phyloP scores from a whole-genome alignment of 768 basidiomycete species.

The Termitomyces sp. region DNA sequence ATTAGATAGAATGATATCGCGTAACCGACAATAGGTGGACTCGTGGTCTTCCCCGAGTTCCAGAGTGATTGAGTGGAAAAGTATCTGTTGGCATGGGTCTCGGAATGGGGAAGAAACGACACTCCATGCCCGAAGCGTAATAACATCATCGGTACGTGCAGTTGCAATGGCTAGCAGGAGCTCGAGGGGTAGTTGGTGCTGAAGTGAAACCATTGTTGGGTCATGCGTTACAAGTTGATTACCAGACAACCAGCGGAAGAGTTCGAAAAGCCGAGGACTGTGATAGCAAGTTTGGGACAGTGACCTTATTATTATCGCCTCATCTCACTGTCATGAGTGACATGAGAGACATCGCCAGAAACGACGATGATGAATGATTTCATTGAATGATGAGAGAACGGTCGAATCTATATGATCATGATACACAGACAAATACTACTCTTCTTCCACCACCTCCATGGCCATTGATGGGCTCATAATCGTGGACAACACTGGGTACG shows the following conservation, averaged over 20 bases:
- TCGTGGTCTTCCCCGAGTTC: not conserved
- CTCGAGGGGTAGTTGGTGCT: not conserved
- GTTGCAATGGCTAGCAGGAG: not conserved
- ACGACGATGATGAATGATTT: not conserved
- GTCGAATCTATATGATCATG: not conserved
- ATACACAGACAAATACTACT: constrained; percentile 15
- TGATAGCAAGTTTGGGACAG: not conserved
- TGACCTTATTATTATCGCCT: not conserved
- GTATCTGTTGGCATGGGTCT: not conserved
- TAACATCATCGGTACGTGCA: not conserved
- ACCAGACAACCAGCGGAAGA: not conserved
- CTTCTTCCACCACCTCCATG: constrained; percentile 37
- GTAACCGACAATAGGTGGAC: not conserved
- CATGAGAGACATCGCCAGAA: not conserved
- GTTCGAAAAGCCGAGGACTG: not conserved
- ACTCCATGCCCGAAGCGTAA: not conserved
- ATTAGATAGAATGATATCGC: not conserved
- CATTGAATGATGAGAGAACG: not conserved
- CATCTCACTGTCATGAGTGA: not conserved
- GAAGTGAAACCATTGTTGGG: not conserved
- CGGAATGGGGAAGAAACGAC: not conserved
- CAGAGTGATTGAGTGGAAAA: not conserved
- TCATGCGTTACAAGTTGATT: not conserved
- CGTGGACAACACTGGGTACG: constrained; percentile 71
- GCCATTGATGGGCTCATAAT: constrained; percentile 82